Conservation (phyloP, 2,329 filamentous ascomycete species). For the Microcyclosporella mali region DNA sequence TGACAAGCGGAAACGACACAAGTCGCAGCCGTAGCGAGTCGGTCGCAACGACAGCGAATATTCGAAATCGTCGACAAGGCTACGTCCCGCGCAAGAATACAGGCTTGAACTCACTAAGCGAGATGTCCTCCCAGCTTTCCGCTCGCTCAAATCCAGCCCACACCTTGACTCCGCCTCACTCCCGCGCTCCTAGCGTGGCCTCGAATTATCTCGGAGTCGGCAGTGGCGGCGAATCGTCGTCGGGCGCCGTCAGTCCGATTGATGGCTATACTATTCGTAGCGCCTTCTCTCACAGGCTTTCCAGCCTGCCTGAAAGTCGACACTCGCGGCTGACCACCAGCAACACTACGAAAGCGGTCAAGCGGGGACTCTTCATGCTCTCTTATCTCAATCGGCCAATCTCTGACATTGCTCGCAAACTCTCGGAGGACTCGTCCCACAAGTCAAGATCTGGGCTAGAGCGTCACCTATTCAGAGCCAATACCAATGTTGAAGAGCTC, state of each 20-base stretch:
- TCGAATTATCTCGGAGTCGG: constrained; percentile 23
- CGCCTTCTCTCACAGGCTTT: constrained; percentile 18
- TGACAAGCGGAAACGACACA: constrained; percentile 61
- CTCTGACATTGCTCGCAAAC: constrained; percentile 32
- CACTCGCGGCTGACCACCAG: constrained; percentile 21
- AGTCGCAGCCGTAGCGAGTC: constrained; percentile 59
- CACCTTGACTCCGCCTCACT: constrained; percentile 28
- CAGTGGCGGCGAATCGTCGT: constrained; percentile 28
- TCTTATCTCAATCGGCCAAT: constrained; percentile 25
- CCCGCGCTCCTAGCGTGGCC: constrained; percentile 27
- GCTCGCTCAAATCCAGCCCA: constrained; percentile 47
- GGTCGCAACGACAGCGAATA: constrained; percentile 42
- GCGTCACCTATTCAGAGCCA: constrained; percentile 51
- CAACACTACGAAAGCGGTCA: constrained; percentile 21
- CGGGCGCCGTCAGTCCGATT: constrained; percentile 29
- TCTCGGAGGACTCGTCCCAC: constrained; percentile 42
- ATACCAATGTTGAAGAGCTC: constrained; percentile 50
- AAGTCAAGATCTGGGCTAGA: constrained; percentile 44
- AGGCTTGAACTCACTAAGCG: constrained; percentile 37
- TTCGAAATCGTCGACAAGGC: constrained; percentile 55
- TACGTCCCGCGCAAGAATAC: constrained; percentile 49
- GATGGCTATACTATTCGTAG: constrained; percentile 21
- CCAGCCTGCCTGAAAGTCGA: constrained; percentile 24
- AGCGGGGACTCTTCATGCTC: constrained; percentile 26
- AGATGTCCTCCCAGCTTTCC: constrained; percentile 15